phyloP scores from a whole-genome alignment of 306 rosid species.

The Spatholobus suberectus region DNA sequence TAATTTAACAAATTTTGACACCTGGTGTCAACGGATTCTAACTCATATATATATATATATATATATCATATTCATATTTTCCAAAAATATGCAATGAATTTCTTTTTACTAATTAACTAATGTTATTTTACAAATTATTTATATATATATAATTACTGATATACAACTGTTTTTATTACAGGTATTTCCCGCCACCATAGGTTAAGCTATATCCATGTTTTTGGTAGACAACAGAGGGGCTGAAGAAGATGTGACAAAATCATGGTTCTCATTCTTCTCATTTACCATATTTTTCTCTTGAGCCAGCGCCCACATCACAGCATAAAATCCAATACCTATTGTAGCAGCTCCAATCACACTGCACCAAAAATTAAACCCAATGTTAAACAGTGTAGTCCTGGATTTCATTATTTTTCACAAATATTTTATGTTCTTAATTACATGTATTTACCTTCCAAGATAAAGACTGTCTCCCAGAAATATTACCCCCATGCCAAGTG shows the following conservation, averaged over 20 bases:
- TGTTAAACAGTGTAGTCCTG: neutral
- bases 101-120: too few relatives aligned
- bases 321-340: slow-evolving; percentile 59
- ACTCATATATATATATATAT: too few relatives aligned
- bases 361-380: slow-evolving; percentile 9
- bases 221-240: slow-evolving; percentile 41
- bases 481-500: slow-evolving; percentile 53
- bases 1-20: too few relatives aligned
- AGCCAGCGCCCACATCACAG: slow-evolving; percentile 56
- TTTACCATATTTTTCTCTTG: slow-evolving; percentile 41
- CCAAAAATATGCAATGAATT: too few relatives aligned
- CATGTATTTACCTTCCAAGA: slow-evolving; percentile 51
- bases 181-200: too few relatives aligned
- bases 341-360: slow-evolving; percentile 52
- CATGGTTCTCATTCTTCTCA: neutral
- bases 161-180: too few relatives aligned
- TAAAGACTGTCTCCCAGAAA: slow-evolving; percentile 58
- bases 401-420: neutral
- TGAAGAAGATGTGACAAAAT: slow-evolving; percentile 22
- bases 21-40: too few relatives aligned
- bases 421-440: neutral
- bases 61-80: too few relatives aligned
- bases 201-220: neutral
- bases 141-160: too few relatives aligned
- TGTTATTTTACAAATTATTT: too few relatives aligned